Base-by-base conservation (phyloP, 2,329 filamentous ascomycete genomes). In the Akanthomyces lecanii region DNA sequence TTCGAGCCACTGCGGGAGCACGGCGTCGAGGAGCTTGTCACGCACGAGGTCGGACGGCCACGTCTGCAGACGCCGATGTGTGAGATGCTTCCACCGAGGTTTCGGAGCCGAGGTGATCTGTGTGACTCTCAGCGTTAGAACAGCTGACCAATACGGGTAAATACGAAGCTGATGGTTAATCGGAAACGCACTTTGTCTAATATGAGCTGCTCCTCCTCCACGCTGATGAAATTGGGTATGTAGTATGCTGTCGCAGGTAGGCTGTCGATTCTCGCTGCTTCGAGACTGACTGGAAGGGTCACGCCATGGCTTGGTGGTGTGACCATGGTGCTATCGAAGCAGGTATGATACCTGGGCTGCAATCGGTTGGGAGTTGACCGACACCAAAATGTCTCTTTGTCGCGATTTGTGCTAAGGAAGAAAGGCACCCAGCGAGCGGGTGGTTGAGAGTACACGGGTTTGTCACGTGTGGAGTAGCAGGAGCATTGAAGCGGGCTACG, bases 51-150 rank as follows among this genome's bases (percentile, higher is more conserved):
- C 85, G 2, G 91, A 95, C 1, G 94, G 95, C 83, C 93, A 92
- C 0, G 91, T 91, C 80, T 98, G 93, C 0, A 99, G 85, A 48
- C 94, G 89, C 62, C 95, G 90, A 74, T 92, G 91, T n/a, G 89
- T 86, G 62, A 99, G 88, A 56, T 89, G 83, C 66, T 91, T 93
- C 94, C 95, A 99, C 72, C 88, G 84, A 30, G 90, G 88, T 66
- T 87, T 88, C 30, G 90, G 89, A 0, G 86, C 87, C 51, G 84
- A 80, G 58, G 79, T 78, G 68, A 89, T 84, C 82, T 81, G 69
- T 56, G n/a, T 63, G 58, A 67, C 25, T 16, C 4, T 36, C 53
- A 45, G n/a, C 54, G 57, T 42, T 21, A 54, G 57, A 18, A 3
- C 2, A 12, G 25, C 33, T 40, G 7, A 11, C 11, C 14, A 18